Conservation (phyloP, 2,329 filamentous ascomycete species). For the Tolypocladium inflatum region DNA sequence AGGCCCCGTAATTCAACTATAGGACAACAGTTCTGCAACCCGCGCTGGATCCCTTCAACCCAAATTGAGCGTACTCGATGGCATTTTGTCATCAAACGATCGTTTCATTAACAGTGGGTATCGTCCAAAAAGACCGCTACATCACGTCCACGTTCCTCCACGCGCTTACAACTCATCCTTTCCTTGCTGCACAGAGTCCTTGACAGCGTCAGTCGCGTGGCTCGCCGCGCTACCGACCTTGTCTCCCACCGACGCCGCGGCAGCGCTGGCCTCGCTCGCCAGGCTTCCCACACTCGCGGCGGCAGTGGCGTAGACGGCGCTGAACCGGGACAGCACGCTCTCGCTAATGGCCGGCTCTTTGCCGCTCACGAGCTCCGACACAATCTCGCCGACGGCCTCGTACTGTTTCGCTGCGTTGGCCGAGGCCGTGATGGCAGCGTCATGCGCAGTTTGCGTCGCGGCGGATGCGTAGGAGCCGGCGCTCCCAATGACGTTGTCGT, state of each 20-base stretch:
- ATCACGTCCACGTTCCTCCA: not conserved
- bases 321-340: conserved; percentile 64
- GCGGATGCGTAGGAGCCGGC: conserved; percentile 51
- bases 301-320: conserved; percentile 62
- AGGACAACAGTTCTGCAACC: not conserved
- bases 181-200: conserved; percentile 23
- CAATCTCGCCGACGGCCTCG: conserved; percentile 57
- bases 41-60: not conserved
- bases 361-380: conserved; percentile 67
- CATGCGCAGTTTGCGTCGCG: conserved; percentile 37
- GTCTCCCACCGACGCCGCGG: conserved; percentile 22
- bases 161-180: conserved; percentile 32
- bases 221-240: conserved; percentile 27
- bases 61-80: not conserved
- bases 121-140: conserved; percentile 1
- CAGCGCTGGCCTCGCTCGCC: conserved; percentile 22
- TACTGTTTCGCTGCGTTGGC: conserved; percentile 55
- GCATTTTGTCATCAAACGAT: not conserved
- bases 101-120: not conserved
- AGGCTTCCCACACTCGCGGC: conserved; percentile 41
- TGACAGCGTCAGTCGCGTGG: conserved; percentile 32
- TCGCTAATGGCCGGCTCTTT: conserved; percentile 77
- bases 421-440: conserved; percentile 42
- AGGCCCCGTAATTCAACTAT: no score
- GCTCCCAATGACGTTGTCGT: conserved; percentile 32